A percentile compares a stretch with the other conserved stretches of the same genome.
phyloP scores from a whole-genome alignment of 2,329 filamentous ascomycete species.

The Colletotrichum eremochloae region DNA sequence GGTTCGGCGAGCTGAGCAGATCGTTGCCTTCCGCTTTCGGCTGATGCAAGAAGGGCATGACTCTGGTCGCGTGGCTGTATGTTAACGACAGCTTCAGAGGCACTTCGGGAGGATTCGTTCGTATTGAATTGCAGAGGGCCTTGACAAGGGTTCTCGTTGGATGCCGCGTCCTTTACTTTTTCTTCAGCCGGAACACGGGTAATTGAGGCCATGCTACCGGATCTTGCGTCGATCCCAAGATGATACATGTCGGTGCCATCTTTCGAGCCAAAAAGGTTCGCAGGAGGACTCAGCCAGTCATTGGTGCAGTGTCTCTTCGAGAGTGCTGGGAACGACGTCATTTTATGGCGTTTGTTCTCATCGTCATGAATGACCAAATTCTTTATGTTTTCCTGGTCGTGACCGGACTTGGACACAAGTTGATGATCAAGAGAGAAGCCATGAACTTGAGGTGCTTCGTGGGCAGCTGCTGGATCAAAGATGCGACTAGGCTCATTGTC shows the following conservation, averaged over 20 bases:
- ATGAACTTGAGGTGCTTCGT: background rate
- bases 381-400: conserved; percentile 1
- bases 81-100: conserved; percentile 5
- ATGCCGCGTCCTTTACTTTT: conserved; percentile 35
- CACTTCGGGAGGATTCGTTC: background rate
- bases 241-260: conserved; percentile 44
- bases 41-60: background rate
- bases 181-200: conserved; percentile 38
- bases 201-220: conserved; percentile 33
- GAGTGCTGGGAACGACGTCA: conserved; percentile 53
- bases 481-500: background rate
- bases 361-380: background rate
- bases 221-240: conserved; percentile 51
- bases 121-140: conserved; percentile 41
- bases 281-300: conserved; percentile 50
- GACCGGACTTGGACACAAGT: background rate
- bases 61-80: background rate
- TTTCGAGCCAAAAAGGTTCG: conserved; percentile 22
- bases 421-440: conserved; percentile 10
- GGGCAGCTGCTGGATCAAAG: no score
- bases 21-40: background rate
- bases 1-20: conserved; percentile 10
- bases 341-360: conserved; percentile 15
- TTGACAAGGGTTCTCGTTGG: conserved; percentile 39
- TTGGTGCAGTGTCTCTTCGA: conserved; percentile 49